Base-by-base conservation (phyloP, 2,329 filamentous ascomycete species). In the Nemania sp. region DNA sequence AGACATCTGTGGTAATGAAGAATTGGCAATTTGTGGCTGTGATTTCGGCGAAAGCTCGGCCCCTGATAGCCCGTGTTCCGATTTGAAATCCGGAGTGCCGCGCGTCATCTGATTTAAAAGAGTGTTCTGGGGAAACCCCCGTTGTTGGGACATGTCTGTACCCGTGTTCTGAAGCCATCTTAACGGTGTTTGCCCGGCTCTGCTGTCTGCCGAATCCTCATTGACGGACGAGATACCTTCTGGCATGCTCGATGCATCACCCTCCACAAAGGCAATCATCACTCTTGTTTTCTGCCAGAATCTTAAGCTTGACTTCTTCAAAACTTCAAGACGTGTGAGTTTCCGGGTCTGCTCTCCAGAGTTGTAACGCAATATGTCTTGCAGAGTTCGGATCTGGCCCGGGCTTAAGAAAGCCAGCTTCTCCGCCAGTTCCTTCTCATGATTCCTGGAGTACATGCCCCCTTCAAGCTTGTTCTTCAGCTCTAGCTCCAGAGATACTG, bases 391-490 rank as follows among this genome's bases (percentile, higher is more conserved):
- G n/a, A 53, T 17, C 20, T 53, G 42, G 11, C 15, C 19, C 11
- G 31, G 33, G 34, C 43, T 53, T 12, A 53, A 23, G 36, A 53
- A 42, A 12, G 50, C 50, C n/a, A 53, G 26, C 14, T 33, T 53
- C 26, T 53, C 17, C 1, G 50, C 23, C 28, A 53, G 23, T 34
- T 41, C 40, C 20, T 39, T 44, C 17, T 30, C 40, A 17, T 26
- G 19, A 5, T 44, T 24, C 17, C 11, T 9, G 37, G 15, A 40
- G 12, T 24, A 23, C 15, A 40, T 15, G 12, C 14, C 28, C 17
- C 41, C 24, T 44, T 22, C 15, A 9, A 44, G 41, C n/a, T 31
- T 44, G 5, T 7, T 33, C 28, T 33, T 20, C 26, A 44, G 4
- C 17, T 44, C 41, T 20, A 23, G 14, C 7, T 12, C 22, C 15